Conservation (phyloP, 192 early-diverging fungal genomes). For the Linnemannia schmuckeri region DNA sequence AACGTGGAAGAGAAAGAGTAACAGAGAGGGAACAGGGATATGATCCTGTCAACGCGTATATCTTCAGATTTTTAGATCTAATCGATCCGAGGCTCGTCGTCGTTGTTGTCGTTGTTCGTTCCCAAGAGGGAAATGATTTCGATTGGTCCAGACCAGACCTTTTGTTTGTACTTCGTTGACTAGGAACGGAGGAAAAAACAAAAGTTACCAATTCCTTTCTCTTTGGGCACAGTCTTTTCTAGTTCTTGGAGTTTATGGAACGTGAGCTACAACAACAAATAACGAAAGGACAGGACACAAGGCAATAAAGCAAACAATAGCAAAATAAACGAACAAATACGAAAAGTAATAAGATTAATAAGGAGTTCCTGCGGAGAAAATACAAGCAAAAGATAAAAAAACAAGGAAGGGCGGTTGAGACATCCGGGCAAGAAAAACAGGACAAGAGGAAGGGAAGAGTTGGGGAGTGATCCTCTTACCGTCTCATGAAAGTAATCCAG, state of each 20-base stretch:
- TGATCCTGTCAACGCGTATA: background rate
- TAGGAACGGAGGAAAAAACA: background rate
- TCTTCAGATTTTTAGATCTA: background rate
- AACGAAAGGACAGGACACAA: background rate
- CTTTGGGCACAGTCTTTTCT: conserved; percentile 84
- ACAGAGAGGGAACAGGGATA: background rate
- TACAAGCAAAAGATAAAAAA: background rate
- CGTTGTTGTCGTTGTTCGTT: background rate
- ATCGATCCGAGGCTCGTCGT: background rate
- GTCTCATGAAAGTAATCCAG: conserved; percentile 65
- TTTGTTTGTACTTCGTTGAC: too few relatives aligned
- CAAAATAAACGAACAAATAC: background rate
- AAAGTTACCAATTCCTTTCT: conserved; percentile 81
- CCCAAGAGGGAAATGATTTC: background rate
- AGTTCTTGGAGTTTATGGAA: conserved; percentile 88
- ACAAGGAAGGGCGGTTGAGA: background rate
- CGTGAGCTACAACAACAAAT: conserved; percentile 60
- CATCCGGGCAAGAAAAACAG: background rate
- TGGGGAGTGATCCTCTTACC: conserved; percentile 35
- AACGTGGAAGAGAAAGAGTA: background rate
- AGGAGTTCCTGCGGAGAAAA: background rate
- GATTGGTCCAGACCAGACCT: background rate
- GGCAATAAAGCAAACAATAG: background rate
- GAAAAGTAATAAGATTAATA: background rate
- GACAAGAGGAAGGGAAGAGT: background rate